A percentile compares a stretch with the other conserved stretches of the same genome.
Conservation (phyloP, 1,284 basidiomycete species). For the Heterobasidion occidentale region DNA sequence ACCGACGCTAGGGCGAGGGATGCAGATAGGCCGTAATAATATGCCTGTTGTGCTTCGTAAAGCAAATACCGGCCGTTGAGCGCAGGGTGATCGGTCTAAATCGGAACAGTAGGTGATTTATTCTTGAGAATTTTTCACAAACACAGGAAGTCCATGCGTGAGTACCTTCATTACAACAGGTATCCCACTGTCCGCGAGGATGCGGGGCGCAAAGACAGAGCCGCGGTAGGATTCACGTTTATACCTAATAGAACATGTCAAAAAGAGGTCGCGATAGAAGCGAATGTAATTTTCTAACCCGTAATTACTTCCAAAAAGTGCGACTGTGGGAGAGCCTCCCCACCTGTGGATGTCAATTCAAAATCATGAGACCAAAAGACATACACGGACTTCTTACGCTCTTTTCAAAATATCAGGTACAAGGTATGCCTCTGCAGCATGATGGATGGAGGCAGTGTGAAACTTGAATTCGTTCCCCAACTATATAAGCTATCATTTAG, state of each 20-base stretch:
- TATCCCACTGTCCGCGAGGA: conserved; percentile 70
- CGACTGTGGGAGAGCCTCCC: conserved; percentile 56
- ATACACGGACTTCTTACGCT: conserved; percentile 32
- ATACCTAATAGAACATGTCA: conserved; percentile 63
- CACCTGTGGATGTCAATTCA: conserved; percentile 12
- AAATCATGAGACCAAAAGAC: conserved; percentile 3
- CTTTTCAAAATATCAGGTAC: conserved; percentile 73
- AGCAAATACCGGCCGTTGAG: conserved; percentile 75
- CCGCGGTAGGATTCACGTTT: conserved; percentile 86
- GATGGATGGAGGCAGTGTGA: conserved; percentile 77
- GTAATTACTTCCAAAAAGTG: conserved; percentile 67
- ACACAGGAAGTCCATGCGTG: background rate
- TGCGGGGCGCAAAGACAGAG: conserved; percentile 77
- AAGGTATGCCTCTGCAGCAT: conserved; percentile 81
- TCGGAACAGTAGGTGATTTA: background rate
- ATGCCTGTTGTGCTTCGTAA: conserved; percentile 73
- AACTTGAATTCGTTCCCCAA: conserved; percentile 78
- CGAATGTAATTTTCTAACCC: conserved; percentile 22
- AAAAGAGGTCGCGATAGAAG: conserved; percentile 57
- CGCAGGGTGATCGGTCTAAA: conserved; percentile 68
- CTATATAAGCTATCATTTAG: conserved; percentile 20
- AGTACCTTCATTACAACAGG: conserved; percentile 72
- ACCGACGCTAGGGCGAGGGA: conserved; percentile 53
- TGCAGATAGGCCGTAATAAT: too few species aligned
- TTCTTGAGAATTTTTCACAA: conserved; percentile 70